These are phyloP conservation scores for Solanum chmielewskii DNA, from an alignment of 257 asterid genomes.

Conservation along the genomic window DNA sequence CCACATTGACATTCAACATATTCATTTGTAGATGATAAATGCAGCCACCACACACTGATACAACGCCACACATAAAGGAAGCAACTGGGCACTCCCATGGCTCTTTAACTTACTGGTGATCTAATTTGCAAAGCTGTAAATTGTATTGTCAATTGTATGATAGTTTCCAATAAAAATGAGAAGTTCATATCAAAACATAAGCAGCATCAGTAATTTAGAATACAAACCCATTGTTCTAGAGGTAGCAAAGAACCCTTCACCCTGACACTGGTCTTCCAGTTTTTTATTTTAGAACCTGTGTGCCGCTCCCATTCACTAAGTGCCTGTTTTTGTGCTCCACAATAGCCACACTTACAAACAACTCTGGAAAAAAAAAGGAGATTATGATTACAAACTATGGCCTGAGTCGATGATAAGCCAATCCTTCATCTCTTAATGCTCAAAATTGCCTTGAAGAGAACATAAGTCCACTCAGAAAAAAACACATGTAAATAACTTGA, in stretches of 20 bases:
- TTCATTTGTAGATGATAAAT: background rate
- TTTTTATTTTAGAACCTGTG: conserved; percentile 72
- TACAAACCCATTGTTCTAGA: conserved; percentile 95
- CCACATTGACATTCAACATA: background rate
- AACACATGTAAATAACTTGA: background rate
- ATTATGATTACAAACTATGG: background rate
- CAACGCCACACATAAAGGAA: background rate
- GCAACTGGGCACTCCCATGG: background rate
- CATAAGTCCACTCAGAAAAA: background rate
- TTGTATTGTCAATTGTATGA: background rate
- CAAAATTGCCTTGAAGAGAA: background rate
- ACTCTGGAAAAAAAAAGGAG: conserved; percentile 43
- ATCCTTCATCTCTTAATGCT: background rate
- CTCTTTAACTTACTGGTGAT: background rate
- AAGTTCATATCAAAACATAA: background rate
- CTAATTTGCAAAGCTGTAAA: background rate
- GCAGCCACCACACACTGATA: background rate
- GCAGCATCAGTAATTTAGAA: conserved; percentile 1
- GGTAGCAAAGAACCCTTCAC: conserved; percentile 78
- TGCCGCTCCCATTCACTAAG: conserved; percentile 97
- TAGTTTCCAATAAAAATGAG: background rate
- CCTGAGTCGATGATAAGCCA: background rate
- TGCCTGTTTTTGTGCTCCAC: conserved; percentile 85
- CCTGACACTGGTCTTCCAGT: conserved; percentile 89
- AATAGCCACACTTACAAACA: conserved; percentile 93